Conservation (phyloP, 257 asterid genomes). For the Pogostemon cablin region DNA sequence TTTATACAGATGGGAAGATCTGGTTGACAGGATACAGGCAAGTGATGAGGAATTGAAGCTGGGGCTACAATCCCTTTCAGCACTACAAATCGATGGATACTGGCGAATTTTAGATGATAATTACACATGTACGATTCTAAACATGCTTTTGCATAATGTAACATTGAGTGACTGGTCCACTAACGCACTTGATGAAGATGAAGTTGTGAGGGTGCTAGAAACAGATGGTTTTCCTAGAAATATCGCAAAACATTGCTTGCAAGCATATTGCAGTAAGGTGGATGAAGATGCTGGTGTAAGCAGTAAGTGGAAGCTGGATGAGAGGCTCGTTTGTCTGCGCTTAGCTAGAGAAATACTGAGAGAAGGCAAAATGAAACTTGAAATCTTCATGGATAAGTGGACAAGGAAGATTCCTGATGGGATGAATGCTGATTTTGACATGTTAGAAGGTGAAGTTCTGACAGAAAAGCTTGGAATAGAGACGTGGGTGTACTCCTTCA, state of each 20-base stretch:
- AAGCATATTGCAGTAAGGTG: slow-evolving; percentile 53
- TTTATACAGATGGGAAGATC: slow-evolving; percentile 79
- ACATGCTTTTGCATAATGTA: slow-evolving; percentile 67
- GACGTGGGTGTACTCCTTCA: slow-evolving; percentile 66
- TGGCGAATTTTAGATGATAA: slow-evolving; percentile 81
- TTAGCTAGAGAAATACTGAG: slow-evolving; percentile 71
- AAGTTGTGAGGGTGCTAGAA: slow-evolving; percentile 61
- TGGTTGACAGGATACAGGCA: slow-evolving; percentile 72
- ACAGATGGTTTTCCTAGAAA: slow-evolving; percentile 70
- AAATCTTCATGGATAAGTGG: slow-evolving; percentile 77
- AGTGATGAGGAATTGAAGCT: slow-evolving; percentile 73
- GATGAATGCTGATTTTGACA: slow-evolving; percentile 57
- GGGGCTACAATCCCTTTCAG: slow-evolving; percentile 62
- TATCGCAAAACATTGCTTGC: slow-evolving; percentile 70
- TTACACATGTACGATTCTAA: slow-evolving; percentile 56
- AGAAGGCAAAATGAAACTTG: slow-evolving; percentile 71
- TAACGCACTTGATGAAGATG: slow-evolving; percentile 62
- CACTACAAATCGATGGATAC: slow-evolving; percentile 79
- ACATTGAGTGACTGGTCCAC: slow-evolving; percentile 74
- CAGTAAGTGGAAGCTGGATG: slow-evolving; percentile 71
- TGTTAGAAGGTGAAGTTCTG: slow-evolving; percentile 91
- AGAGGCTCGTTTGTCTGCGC: slow-evolving; percentile 64
- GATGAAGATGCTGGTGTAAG: slow-evolving; percentile 42
- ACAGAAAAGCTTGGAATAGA: slow-evolving; percentile 75
- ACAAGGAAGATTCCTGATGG: slow-evolving; percentile 64